phyloP scores from a whole-genome alignment of 2,329 filamentous ascomycete species.

The Sclerotinia borealis region DNA sequence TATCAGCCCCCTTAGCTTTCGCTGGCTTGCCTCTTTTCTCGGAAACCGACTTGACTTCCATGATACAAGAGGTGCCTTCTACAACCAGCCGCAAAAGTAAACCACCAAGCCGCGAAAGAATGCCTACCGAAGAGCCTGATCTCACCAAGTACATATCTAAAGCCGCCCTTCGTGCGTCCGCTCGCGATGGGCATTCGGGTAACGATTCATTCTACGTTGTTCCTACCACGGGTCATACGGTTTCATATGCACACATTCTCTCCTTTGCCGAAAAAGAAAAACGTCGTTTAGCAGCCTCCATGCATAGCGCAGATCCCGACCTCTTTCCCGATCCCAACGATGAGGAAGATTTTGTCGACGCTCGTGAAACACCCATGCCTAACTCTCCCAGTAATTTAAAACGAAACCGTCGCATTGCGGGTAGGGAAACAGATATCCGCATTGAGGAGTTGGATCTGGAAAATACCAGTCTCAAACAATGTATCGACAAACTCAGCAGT shows the following conservation, averaged over 20 bases:
- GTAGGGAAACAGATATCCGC: conserved; percentile 36
- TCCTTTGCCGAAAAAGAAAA: conserved; percentile 63
- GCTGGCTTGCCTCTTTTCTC: conserved; percentile 75
- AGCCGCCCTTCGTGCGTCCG: conserved; percentile 74
- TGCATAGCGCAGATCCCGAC: conserved; percentile 35
- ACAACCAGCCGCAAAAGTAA: conserved; percentile 32
- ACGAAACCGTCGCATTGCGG: conserved; percentile 24
- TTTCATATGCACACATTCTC: conserved; percentile 88
- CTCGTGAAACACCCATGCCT: conserved; percentile 55
- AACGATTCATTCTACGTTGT: conserved; percentile 91
- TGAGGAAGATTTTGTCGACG: conserved; percentile 87
- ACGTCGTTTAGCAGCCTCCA: conserved; percentile 49
- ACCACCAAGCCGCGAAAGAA: conserved; percentile 26
- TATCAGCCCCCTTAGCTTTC: conserved; percentile 88
- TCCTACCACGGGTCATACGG: conserved; percentile 82
- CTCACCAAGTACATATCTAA: conserved; percentile 78
- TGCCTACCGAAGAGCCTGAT: conserved; percentile 55
- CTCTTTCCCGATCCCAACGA: conserved; percentile 48
- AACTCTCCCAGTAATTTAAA: conserved; percentile 39
- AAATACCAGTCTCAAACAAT: conserved; percentile 77
- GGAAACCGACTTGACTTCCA: conserved; percentile 38
- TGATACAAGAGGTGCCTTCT: conserved; percentile 34
- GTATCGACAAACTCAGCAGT: conserved; percentile 79
- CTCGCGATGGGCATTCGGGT: conserved; percentile 57
- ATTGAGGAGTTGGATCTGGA: conserved; percentile 85